Evolutionary conservation across 2,329 filamentous ascomycete species (phyloP).

Genomic region (Colletotrichum filicis): DNA sequence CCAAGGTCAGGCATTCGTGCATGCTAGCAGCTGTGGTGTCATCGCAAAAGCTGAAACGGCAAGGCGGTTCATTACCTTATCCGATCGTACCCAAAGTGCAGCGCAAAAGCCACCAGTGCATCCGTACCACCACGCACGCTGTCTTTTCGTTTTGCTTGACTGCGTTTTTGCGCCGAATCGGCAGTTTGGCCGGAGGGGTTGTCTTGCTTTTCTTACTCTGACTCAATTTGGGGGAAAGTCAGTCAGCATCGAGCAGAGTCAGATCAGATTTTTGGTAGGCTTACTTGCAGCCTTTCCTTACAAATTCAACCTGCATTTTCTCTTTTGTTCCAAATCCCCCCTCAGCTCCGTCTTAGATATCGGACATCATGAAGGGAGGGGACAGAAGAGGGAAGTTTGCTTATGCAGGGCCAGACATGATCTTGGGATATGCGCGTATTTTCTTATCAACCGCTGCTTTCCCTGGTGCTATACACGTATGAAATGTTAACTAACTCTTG

Average conservation of each 20-base stretch:
- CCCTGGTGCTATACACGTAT: constrained; percentile 21
- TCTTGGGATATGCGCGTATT: background rate
- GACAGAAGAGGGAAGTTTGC: background rate
- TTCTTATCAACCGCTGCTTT: background rate
- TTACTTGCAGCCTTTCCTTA: constrained; percentile 33
- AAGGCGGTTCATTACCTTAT: background rate
- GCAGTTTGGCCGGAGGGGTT: background rate
- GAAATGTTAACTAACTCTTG: constrained; percentile 31
- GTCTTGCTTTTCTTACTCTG: background rate
- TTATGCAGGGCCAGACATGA: background rate
- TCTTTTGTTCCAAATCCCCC: background rate
- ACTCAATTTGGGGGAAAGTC: background rate
- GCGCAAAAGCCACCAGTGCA: constrained; percentile 15
- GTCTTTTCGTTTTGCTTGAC: background rate
- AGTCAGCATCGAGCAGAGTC: background rate
- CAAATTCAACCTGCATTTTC: constrained; percentile 15
- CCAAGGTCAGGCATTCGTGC: constrained; percentile 36
- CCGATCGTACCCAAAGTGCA: constrained; percentile 19
- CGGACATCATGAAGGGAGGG: background rate
- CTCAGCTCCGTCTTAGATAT: background rate
- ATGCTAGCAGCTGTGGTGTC: constrained; percentile 31
- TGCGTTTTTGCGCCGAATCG: background rate
- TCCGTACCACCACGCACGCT: background rate
- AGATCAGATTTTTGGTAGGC: constrained; percentile 33
- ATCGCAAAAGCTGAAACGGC: constrained; percentile 33